A percentile compares a stretch with the other conserved stretches of the same genome.
phyloP scores from a whole-genome alignment of 1,284 basidiomycete species.

The Mycosarcoma maydis region DNA sequence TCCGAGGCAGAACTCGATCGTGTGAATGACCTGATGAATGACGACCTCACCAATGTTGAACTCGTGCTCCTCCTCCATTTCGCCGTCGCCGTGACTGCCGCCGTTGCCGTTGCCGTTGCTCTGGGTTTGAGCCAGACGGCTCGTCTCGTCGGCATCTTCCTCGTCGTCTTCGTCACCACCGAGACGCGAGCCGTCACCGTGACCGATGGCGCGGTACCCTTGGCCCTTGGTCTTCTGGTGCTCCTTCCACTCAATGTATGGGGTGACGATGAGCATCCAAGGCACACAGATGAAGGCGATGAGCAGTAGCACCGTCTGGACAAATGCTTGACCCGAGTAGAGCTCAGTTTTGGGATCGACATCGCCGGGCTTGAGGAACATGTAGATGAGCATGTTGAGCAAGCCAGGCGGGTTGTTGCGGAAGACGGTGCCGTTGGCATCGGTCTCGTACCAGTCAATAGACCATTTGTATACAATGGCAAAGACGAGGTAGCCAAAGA shows the following conservation, averaged over 20 bases:
- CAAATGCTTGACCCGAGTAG: constrained; percentile 85
- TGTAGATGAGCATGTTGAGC: constrained; percentile 70
- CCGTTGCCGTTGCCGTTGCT: constrained; percentile 76
- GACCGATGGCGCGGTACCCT: constrained; percentile 77
- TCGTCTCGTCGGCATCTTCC: constrained; percentile 69
- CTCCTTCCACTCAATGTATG: constrained; percentile 93
- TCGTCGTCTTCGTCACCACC: constrained; percentile 45
- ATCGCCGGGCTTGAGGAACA: constrained; percentile 65
- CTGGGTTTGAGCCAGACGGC: constrained; percentile 64
- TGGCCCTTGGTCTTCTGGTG: constrained; percentile 83
- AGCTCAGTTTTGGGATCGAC: constrained; percentile 78
- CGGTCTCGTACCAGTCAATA: constrained; percentile 81
- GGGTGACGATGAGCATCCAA: constrained; percentile 91
- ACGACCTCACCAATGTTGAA: constrained; percentile 92
- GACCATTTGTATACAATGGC: constrained; percentile 98
- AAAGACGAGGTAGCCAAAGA: constrained; percentile 94
- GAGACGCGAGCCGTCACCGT: constrained; percentile 46
- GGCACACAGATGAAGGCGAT: constrained; percentile 90
- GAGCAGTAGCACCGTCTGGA: constrained; percentile 83
- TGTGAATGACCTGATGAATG: constrained; percentile 88
- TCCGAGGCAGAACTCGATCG: constrained; percentile 88
- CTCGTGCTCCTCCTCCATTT: constrained; percentile 72
- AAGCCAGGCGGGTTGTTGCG: constrained; percentile 80
- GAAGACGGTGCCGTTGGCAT: constrained; percentile 70
- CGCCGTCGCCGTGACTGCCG: constrained; percentile 77